Conservation (phyloP, 805 yeast genomes). For the Kodamaea leandrae region DNA sequence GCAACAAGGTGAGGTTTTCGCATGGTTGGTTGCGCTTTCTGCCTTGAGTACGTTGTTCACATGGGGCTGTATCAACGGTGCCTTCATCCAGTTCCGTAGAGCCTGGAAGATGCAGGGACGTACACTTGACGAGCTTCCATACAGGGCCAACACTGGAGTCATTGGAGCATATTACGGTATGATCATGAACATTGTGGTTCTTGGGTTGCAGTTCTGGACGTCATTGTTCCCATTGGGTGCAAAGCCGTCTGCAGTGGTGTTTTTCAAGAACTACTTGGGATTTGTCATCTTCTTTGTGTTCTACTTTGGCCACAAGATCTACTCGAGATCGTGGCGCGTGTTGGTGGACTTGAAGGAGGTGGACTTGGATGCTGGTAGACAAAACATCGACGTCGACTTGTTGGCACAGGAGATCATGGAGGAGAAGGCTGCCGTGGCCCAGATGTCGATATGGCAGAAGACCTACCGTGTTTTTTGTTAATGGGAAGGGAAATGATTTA, state of each 20-base stretch:
- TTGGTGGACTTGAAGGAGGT: slow-evolving; percentile 10
- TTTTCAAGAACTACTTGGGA: slow-evolving; percentile 17
- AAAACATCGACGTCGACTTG: slow-evolving; percentile 11
- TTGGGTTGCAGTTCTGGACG: slow-evolving; percentile 35
- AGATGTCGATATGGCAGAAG: slow-evolving; percentile 24
- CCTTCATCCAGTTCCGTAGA: slow-evolving; percentile 25
- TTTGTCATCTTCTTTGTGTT: slow-evolving; percentile 13
- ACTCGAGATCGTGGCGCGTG: slow-evolving; percentile 10
- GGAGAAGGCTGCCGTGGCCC: slow-evolving; percentile 17
- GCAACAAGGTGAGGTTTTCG: slow-evolving; percentile 33
- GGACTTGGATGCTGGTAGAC: slow-evolving; percentile 13
- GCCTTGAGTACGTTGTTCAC: slow-evolving; percentile 29
- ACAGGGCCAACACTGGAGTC: slow-evolving; percentile 47
- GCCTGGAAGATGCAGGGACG: slow-evolving; percentile 32
- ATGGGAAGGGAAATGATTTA: background rate
- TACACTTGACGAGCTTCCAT: slow-evolving; percentile 50
- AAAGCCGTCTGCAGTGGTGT: slow-evolving; percentile 13
- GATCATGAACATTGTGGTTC: slow-evolving; percentile 25
- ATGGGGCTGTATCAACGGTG: slow-evolving; percentile 26
- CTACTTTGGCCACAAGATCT: slow-evolving; percentile 16
- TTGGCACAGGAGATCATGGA: slow-evolving; percentile 15
- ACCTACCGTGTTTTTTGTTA: slow-evolving; percentile 20
- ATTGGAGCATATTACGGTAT: slow-evolving; percentile 29
- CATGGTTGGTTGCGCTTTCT: slow-evolving; percentile 28
- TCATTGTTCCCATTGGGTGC: slow-evolving; percentile 30